Base-by-base conservation (phyloP, 208 protist genomes). In the Phytomonas francai region DNA sequence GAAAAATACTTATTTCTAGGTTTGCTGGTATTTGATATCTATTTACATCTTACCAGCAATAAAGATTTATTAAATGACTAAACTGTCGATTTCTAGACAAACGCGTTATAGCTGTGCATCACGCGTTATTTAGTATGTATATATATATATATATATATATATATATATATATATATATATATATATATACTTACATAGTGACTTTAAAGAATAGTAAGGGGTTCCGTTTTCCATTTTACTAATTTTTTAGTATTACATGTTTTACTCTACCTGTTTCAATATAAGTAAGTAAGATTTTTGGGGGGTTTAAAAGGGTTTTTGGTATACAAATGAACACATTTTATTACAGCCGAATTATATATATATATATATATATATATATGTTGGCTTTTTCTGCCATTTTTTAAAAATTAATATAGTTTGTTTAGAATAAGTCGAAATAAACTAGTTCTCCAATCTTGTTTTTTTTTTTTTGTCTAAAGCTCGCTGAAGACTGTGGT, bases 31-130 rank as follows among this genome's bases (percentile, higher is more conserved):
- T 30, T 36, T 51, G 19, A 12, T 34, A 34, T 29, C 14, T 58
- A 36, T 56, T 34, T 33, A 36, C 56, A 68, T 57, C 32, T 36
- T 63, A 12, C 27, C n/a, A 64, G 33, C 32, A n/a, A 9, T 31
- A 45, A 33, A 32, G 0, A 70, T 63, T 27, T 56, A 49, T 66
- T 42, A 7, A 33, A 11, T 58, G 11, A 57, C 49, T 57, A 57
- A 11, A 61, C 58, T 61, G 39, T 61, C 19, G 32, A 61, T 36
- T 61, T 42, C 30, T 8, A 61, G 0, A 61, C 30, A 61, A 61
- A 61, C 30, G 32, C 30, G 30, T 42, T 42, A 42, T 61, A 61
- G 19, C 11, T 61, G 30, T 14, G 11, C 58, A 36, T 36, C 11
- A 16, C 30, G 30, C 30, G 58, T 36, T 36, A 61, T 61, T 42